These are phyloP conservation scores for Aurantiochytrium sp. DNA, from an alignment of 108 stramenopile genomes.

Conservation along the genomic window DNA sequence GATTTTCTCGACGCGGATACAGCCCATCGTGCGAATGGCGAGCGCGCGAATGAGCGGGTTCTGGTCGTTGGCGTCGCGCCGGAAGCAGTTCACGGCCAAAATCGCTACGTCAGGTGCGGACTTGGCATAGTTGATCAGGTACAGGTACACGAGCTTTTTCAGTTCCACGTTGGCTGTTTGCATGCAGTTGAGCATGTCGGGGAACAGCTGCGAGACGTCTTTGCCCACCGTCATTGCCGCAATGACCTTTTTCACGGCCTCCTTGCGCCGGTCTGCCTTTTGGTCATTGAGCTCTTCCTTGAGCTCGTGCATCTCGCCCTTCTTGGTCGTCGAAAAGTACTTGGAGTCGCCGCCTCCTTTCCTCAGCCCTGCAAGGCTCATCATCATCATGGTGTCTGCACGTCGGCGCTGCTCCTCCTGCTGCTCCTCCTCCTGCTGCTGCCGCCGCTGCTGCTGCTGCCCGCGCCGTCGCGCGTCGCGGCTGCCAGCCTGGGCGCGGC, in stretches of 20 bases:
- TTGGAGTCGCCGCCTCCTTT: slow-evolving; percentile 67
- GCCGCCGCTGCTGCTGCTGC: too few species aligned
- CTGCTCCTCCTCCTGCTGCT: too few species aligned
- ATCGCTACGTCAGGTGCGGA: slow-evolving; percentile 92
- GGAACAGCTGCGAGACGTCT: slow-evolving; percentile 92
- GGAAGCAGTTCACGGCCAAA: slow-evolving; percentile 98
- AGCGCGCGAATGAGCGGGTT: slow-evolving; percentile 98
- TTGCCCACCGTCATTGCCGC: slow-evolving; percentile 99
- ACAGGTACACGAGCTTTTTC: slow-evolving; percentile 96
- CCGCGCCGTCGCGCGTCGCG: too few species aligned
- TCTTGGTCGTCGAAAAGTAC: slow-evolving; percentile 91
- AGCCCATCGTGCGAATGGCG: slow-evolving; percentile 99
- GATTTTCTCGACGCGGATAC: slow-evolving; percentile 97
- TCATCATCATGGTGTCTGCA: neutral
- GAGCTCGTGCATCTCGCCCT: slow-evolving; percentile 98
- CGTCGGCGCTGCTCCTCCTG: too few species aligned
- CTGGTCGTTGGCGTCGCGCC: slow-evolving; percentile 91
- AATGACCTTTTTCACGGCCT: slow-evolving; percentile 99
- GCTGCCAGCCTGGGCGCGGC: too few species aligned
- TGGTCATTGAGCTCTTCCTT: slow-evolving; percentile 83
- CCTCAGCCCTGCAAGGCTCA: slow-evolving; percentile 6
- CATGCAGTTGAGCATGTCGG: slow-evolving; percentile 97
- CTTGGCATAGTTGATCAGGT: slow-evolving; percentile 99
- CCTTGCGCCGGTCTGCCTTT: slow-evolving; percentile 81
- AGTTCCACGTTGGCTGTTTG: slow-evolving; percentile 95